Evolutionary conservation across 768 basidiomycete species (phyloP).

Genomic region (Agrocybe praecox): DNA sequence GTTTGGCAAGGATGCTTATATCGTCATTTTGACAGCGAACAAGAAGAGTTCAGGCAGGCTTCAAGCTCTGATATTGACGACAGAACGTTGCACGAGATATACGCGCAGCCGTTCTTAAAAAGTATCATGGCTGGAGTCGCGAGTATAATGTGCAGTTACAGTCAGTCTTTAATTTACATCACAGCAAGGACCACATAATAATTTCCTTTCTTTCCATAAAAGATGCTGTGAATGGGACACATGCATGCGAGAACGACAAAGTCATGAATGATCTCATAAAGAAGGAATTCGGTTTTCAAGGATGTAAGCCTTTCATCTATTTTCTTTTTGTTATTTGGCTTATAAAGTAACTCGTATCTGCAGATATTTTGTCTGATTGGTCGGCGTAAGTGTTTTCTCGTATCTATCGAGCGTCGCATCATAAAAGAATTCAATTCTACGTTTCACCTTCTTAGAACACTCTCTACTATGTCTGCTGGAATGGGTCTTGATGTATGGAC

Average conservation of each 20-base stretch:
- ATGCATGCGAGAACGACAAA: conserved; percentile 75
- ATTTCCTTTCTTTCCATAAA: too few relatives aligned
- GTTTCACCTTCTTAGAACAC: conserved; percentile 10
- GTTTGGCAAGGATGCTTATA: background rate
- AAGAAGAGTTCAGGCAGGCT: conserved; percentile 60
- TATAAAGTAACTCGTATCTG: background rate
- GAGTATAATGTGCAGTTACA: conserved; percentile 79
- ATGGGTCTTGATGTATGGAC: conserved; percentile 73
- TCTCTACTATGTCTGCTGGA: conserved; percentile 58
- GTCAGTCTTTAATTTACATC: conserved; percentile 33
- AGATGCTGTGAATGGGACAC: conserved; percentile 71
- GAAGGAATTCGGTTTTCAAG: conserved; percentile 76
- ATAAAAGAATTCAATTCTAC: too few relatives aligned
- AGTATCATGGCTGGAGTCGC: conserved; percentile 77
- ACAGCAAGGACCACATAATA: too few relatives aligned
- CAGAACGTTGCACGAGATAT: conserved; percentile 76
- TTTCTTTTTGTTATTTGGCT: background rate
- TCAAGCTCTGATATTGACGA: conserved; percentile 76
- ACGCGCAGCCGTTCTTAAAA: conserved; percentile 68
- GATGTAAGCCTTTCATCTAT: conserved; percentile 46
- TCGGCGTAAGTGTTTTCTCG: conserved; percentile 56
- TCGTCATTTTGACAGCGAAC: conserved; percentile 52
- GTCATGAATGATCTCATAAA: conserved; percentile 77
- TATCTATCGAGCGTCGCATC: too few relatives aligned
- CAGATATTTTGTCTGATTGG: conserved; percentile 79